A percentile compares a stretch with the other conserved stretches of the same genome.
Conservation (phyloP, 2,329 filamentous ascomycete species). For the Apiospora hydei region DNA sequence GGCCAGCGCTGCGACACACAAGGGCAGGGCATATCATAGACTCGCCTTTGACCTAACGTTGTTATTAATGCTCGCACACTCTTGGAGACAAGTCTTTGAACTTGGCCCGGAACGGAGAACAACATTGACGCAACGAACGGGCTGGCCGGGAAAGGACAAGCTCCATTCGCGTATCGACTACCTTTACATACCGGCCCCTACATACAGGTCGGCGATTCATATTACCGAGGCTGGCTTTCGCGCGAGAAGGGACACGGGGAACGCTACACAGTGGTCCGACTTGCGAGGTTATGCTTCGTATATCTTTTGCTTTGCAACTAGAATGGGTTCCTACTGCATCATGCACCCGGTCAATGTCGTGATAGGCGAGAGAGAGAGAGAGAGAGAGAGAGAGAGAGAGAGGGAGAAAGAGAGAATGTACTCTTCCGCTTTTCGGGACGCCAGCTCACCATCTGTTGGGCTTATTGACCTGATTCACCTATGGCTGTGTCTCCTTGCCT, state of each 20-base stretch:
- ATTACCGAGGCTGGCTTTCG: not conserved
- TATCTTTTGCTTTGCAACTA: not conserved
- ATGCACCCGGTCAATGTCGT: conserved; percentile 8
- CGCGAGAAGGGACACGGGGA: not conserved
- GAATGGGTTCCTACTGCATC: not conserved
- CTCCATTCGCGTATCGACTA: not conserved
- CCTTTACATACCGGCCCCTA: not conserved
- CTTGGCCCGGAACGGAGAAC: not conserved
- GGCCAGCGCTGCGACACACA: not conserved
- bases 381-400: not conserved
- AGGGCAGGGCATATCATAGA: not conserved
- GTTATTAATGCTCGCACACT: conserved; percentile 15
- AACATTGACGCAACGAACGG: not conserved
- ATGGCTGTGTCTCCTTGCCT: not conserved
- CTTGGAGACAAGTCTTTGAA: conserved; percentile 6
- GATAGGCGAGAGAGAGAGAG: not conserved
- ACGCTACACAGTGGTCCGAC: not conserved
- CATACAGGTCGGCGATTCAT: conserved; percentile 16
- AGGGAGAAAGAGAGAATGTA: not conserved
- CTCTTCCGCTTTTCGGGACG: conserved; percentile 16
- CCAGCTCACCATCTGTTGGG: not conserved
- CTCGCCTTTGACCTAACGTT: not conserved
- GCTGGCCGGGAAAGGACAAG: conserved; percentile 18
- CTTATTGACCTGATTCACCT: conserved; percentile 13
- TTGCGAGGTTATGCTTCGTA: not conserved